Evolutionary conservation across 768 basidiomycete species (phyloP), one percentile per base, ranked within the genome.

Genomic region (Cubamyces lactineus): DNA sequence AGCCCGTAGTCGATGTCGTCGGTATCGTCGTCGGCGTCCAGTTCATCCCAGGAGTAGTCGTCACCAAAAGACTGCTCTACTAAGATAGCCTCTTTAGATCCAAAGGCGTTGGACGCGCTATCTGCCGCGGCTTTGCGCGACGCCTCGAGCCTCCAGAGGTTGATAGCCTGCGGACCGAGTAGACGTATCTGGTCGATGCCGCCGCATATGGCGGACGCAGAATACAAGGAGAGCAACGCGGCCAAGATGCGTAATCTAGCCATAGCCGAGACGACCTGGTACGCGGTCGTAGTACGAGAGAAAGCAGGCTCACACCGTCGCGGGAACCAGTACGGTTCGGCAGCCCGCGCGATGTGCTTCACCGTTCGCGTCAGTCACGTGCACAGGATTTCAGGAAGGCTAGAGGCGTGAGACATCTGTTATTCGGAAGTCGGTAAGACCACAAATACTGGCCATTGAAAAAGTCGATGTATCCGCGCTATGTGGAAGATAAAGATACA

Each of bases 81-180:
- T n/a, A 53, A 43, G 12, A 61, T 4, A 11, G 46, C 13, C 24
- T 30, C 38, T 24, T 21, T 17, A 43, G 28, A 19, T 38, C 39
- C 26, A 48, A 46, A 17, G 11, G 50, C 8, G 21, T 11, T 17
- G 16, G 51, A n/a, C 34, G 45, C 9, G 17, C 16, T 16, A 23
- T 26, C 24, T 19, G 34, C 17, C 23, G 17, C 26, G n/a, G 13
- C 9, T 11, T 34, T 24, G 8, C 38, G 30, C 24, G 45, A 53
- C 8, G 47, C 30, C 39, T 66, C 45, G 47, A 89, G 75, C 71
- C 77, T 82, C 87, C 86, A 87, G 41, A 85, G 73, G 72, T 90
- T 91, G 61, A 89, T 79, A 17, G 80, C 82, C 71, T 88, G 89
- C 13, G 87, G 77, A 12, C 83, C 85, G 26, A 70, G 58, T 24